Evolutionary conservation across 768 basidiomycete genomes (phyloP), one percentile per base, ranked within the genome.

Genomic region (Boletus fagicola): DNA sequence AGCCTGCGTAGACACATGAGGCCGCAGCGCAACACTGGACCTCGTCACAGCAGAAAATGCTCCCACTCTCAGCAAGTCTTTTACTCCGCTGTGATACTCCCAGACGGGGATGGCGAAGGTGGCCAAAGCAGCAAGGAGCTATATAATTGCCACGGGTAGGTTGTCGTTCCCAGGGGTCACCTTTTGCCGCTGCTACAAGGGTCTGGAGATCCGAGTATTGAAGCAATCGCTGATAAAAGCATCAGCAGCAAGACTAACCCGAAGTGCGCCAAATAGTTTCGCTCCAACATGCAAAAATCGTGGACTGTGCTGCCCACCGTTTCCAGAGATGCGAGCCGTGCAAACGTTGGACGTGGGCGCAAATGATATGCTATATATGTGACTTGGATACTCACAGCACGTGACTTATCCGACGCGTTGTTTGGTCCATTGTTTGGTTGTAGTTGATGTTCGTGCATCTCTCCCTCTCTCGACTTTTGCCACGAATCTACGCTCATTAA

Each of bases 251-350:
- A 73, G 6, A 82, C 85, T 28, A 90, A 78, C 63, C 83, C 87
- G 53, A 87, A 58, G 65, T 91, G 85, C 0, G 87, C 80, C 33
- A 91, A 75, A 49, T 88, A 74, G 62, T 91, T 90, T 51, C 89
- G 79, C 69, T 90, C 89, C 15, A 91, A 35, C 35, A 15, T 15
- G 35, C 13, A 36, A 59, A 83, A 88, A 67, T 91, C 89, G 65
- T 88, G 78, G n/a, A 86, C 86, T 7, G 76, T 75, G 61, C 88
- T 86, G 44, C 83, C 84, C 26, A 70, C 70, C 61, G 83, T 82
- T 51, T 77, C 72, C 12, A 82, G 49, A 61, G 57, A 65, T 39
- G 18, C 4, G n/a, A n/a, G 9, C n/a, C 11, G n/a, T 40, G 39
- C n/a, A 40, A 40, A 20, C 39, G 10, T 40, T 12, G 20, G 20